Base-by-base conservation (phyloP, 2,329 filamentous ascomycete genomes). In the Cylindrodendrum hubeiense region DNA sequence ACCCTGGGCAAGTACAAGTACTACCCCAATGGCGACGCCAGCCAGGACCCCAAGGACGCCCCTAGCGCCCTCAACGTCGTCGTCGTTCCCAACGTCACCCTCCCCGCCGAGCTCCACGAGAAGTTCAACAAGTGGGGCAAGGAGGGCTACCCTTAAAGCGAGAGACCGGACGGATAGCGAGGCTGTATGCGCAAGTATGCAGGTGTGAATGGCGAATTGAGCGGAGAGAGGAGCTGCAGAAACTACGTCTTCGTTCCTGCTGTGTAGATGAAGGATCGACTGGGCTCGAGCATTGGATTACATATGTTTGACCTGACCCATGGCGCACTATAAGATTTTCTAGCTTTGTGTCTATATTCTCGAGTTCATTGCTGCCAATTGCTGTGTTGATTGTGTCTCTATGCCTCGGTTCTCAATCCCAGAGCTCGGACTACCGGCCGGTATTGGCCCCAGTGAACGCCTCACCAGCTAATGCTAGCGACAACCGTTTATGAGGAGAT, bases 101-200 rank as follows among this genome's bases (percentile, higher is more conserved):
- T 98, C 74, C 95, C 96, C 78, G 94, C 92, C 93, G 88, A 91
- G 77, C 89, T 98, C 71, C 96, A 99, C 85, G 96, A 99, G 75
- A 92, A 92, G 85, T 98, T 92, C 90, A 99, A 99, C 93, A 99
- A 99, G 88, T 98, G 93, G 90, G 96, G 96, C 82, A 98, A 98
- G 90, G 96, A 98, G 74, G 95, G 94, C 74, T 98, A 92, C 84
- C 81, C 81, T 73, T 93, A 85, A 79, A 65, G 30, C 55, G 49
- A 53, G 50, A 62, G 43, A 66, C 28, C 57, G 41, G 37, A 33
- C 57, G 34, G 56, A 58, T 46, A 41, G 43, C 58, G 53, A 63
- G 49, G 33, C 59, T 64, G 59, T 59, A 67, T 60, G 58, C 60
- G 53, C 34, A 63, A 66, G 61, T 68, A 60, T 60, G 58, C 44